A percentile compares a stretch with the other conserved stretches of the same genome.
Conservation (phyloP, 2,329 filamentous ascomycete genomes). For the Cercospora sp. region DNA sequence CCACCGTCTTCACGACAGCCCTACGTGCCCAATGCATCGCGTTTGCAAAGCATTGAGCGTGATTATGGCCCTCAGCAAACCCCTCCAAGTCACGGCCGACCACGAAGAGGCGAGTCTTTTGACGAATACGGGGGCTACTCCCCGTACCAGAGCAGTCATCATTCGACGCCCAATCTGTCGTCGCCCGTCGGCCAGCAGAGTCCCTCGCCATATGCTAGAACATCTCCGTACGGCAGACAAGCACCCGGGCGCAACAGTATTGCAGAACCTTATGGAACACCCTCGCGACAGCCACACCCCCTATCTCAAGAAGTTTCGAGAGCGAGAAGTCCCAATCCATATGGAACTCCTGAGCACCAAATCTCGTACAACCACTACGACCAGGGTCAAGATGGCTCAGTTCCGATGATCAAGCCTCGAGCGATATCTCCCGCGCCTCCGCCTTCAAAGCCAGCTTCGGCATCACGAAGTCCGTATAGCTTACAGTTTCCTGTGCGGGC, state of each 20-base stretch:
- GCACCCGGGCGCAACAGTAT: slow-evolving; percentile 37
- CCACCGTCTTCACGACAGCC: slow-evolving; percentile 32
- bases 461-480: slow-evolving; percentile 32
- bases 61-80: slow-evolving; percentile 31
- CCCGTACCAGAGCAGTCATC: slow-evolving; percentile 36
- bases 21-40: slow-evolving; percentile 34
- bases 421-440: slow-evolving; percentile 36
- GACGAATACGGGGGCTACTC: slow-evolving; percentile 35
- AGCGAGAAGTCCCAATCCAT: slow-evolving; percentile 36
- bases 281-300: slow-evolving; percentile 39
- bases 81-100: slow-evolving; percentile 27
- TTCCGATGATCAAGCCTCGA: slow-evolving; percentile 37
- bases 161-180: slow-evolving; percentile 30
- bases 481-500: slow-evolving; percentile 38
- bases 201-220: slow-evolving; percentile 30
- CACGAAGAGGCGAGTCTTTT: slow-evolving; percentile 33
- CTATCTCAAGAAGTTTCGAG: slow-evolving; percentile 40
- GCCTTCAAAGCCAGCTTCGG: slow-evolving; percentile 24
- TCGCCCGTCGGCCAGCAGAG: slow-evolving; percentile 28
- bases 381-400: slow-evolving; percentile 10
- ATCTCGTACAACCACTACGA: slow-evolving; percentile 13
- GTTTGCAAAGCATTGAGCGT: slow-evolving; percentile 37
- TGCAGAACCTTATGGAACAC: slow-evolving; percentile 37
- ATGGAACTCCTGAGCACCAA: slow-evolving; percentile 13
- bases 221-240: slow-evolving; percentile 27